Percentiles rank a stretch among this genome's conserved stretches.
These are phyloP conservation scores for Angomonas deanei DNA, from an alignment of 208 protist species.

Conservation along the genomic window DNA sequence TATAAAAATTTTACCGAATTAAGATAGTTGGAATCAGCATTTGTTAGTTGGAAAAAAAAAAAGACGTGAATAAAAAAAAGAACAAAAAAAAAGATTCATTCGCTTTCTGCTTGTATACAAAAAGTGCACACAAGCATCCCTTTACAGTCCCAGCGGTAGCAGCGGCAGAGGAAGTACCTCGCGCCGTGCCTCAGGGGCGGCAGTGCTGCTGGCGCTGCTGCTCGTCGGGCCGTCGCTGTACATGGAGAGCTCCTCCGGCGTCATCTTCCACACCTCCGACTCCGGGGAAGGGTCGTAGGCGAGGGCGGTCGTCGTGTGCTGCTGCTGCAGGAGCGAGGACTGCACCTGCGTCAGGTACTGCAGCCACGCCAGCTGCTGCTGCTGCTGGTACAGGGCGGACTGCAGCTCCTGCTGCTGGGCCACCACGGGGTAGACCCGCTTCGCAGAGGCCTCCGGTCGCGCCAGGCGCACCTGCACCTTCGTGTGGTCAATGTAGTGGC, in stretches of 20 bases:
- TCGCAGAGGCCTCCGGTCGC: constrained; percentile 63
- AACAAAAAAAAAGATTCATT: constrained; percentile 8
- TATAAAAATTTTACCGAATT: neutral
- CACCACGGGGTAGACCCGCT: constrained; percentile 64
- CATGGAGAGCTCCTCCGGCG: neutral
- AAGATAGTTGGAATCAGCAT: neutral
- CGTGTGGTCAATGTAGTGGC: constrained; percentile 50
- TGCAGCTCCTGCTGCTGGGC: constrained; percentile 37
- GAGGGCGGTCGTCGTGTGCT: neutral
- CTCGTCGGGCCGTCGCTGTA: neutral
- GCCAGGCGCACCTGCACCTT: constrained; percentile 80
- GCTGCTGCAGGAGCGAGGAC: constrained; percentile 1
- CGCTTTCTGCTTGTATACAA: neutral
- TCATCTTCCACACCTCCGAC: neutral
- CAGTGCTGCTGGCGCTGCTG: neutral
- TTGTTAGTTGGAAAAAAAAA: constrained; percentile 9
- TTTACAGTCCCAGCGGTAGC: neutral
- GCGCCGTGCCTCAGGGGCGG: neutral
- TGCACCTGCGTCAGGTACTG: constrained; percentile 1
- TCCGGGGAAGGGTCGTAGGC: neutral
- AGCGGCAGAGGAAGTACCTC: neutral
- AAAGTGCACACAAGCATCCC: neutral
- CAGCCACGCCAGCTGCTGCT: neutral
- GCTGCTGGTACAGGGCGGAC: neutral
- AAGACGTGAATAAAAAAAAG: constrained; percentile 8